Evolutionary conservation across 306 rosid genomes (phyloP), one percentile per base, ranked within the genome.

Genomic region (Geum urbanum): DNA sequence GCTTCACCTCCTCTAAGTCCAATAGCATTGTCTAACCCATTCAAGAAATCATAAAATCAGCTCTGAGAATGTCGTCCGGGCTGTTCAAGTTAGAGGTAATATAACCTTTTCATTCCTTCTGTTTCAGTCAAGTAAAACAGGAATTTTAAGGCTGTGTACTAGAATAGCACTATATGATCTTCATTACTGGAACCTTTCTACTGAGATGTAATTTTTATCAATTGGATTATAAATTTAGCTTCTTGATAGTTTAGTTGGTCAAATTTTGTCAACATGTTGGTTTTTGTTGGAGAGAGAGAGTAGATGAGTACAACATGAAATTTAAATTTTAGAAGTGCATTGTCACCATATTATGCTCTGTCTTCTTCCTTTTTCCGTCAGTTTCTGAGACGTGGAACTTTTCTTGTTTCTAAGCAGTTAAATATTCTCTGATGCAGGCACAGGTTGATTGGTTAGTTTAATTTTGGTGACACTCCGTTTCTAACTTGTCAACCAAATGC

Each of bases 1-100:
- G 72, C 76, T 73, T 85, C 97, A 20, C 90, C 97, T 65, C 95
- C 96, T 55, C 76, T 87, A 76, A 75, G 90, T 8, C 96, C 97
- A 72, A 63, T 86, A 58, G 71, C 78, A 18, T 76, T 88, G 66
- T 77, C 91, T 72, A 79, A 78, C 79, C 75, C 80, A 81, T 64
- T 79, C 74, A 58, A 54, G 74, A 79, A 67, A 62, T 80, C 73
- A 62, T 74, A 81, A 67, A 63, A 74, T 77, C 48, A 74, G 79
- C 71, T 77, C 84, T 65, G 84, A 79, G 74, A 76, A 67, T 58
- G 75, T 68, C 67, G 52, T 70, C 19, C 76, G 54, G 72, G 78
- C 75, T 69, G 78, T 77, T 74, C 79, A 67, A 68, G 67, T 60
- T 39, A 68, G 77, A 89, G 98, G 98, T 92, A 89, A 80, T 72